phyloP scores from a whole-genome alignment of 1,139 yeast species.

The Sugiyamaella sp. region DNA sequence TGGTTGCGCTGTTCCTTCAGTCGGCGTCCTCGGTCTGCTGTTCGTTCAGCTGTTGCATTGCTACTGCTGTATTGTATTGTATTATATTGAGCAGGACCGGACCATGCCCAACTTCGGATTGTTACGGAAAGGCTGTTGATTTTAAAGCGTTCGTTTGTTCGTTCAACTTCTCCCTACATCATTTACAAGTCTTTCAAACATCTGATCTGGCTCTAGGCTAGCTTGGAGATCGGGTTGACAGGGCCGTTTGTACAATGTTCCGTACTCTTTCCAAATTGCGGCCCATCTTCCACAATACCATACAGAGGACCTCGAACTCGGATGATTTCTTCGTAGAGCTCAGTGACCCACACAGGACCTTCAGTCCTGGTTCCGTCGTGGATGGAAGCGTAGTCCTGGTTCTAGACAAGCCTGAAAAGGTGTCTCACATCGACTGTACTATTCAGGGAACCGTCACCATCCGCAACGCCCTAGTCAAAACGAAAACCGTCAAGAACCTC shows the following conservation, averaged over 20 bases:
- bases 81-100: no score
- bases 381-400: conserved; percentile 44
- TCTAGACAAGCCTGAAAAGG: conserved; percentile 35
- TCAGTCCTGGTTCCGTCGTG: conserved; percentile 70
- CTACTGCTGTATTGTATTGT: no score
- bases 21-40: no score
- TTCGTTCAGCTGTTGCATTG: no score
- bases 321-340: conserved; percentile 68
- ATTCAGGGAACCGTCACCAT: conserved; percentile 42
- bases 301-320: conserved; percentile 23
- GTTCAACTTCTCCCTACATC: no score
- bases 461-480: conserved; percentile 47
- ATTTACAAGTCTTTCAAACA: no score
- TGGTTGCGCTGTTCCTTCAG: no score
- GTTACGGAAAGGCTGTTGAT: no score
- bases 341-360: conserved; percentile 71
- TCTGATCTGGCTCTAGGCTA: no score
- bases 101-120: no score
- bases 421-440: conserved; percentile 34
- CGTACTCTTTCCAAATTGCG: conserved; percentile 27
- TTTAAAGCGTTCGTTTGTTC: no score
- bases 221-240: neutral
- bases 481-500: conserved; percentile 40
- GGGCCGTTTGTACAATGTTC: conserved; percentile 12
- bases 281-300: conserved; percentile 26